Percentiles rank a stretch among this genome's conserved stretches.
Evolutionary conservation across 495 filamentous ascomycete species (phyloP).

Genomic region (Xylaria palmicola): DNA sequence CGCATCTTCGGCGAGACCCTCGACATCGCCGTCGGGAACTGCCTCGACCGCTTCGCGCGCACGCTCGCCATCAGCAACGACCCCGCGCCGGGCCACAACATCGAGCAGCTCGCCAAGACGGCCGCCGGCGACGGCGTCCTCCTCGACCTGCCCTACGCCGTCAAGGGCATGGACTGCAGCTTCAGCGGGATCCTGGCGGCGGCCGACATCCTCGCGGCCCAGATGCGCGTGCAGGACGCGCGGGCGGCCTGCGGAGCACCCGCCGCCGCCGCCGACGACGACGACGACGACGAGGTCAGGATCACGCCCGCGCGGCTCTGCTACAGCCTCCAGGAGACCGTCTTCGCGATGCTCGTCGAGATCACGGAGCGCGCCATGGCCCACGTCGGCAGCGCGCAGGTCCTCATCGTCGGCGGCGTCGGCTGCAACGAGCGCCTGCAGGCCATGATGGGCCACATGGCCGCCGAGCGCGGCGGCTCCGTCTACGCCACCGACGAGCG

Average conservation of each 20-base stretch:
- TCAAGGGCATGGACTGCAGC: constrained; percentile 97
- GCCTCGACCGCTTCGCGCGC: constrained; percentile 91
- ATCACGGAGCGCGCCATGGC: constrained; percentile 99
- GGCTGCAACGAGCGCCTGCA: constrained; percentile 96
- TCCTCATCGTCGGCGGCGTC: constrained; percentile 95
- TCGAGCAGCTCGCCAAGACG: constrained; percentile 90
- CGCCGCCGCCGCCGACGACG: constrained; percentile 26
- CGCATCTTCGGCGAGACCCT: constrained; percentile 97
- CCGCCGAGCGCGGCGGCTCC: constrained; percentile 80
- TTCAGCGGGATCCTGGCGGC: constrained; percentile 87
- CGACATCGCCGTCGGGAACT: constrained; percentile 97
- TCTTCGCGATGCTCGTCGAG: constrained; percentile 96
- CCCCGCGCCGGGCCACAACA: constrained; percentile 95
- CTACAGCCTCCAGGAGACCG: constrained; percentile 91
- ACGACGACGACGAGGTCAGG: constrained; percentile 16
- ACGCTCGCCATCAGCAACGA: constrained; percentile 90
- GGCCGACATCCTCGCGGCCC: constrained; percentile 72
- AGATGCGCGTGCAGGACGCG: constrained; percentile 48
- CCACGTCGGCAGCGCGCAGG: constrained; percentile 86
- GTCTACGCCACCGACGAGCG: constrained; percentile 95
- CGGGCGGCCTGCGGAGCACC: constrained; percentile 39
- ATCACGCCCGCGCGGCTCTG: constrained; percentile 86
- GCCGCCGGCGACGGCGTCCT: constrained; percentile 54
- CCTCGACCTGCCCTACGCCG: constrained; percentile 88
- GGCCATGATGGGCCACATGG: constrained; percentile 98